A percentile compares a stretch with the other conserved stretches of the same genome.
Evolutionary conservation across 202 grass and related monocot species (phyloP).

Genomic region (Setaria viridis): DNA sequence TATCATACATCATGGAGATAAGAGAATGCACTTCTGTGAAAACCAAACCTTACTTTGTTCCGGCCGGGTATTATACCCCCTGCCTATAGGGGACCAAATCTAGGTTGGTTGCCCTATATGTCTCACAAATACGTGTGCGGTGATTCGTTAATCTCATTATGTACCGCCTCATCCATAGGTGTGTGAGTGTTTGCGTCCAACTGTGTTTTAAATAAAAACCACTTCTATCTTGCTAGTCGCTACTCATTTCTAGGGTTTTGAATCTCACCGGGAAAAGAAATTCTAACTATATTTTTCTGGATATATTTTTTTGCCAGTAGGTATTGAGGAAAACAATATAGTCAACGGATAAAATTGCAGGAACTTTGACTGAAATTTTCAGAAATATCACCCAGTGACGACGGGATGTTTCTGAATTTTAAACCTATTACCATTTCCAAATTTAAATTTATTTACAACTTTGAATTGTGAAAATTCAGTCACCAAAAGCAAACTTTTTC

Average conservation of each 20-base stretch:
- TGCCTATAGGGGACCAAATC: too few relatives aligned
- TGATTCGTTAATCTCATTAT: too few relatives aligned
- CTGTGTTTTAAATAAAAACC: not conserved
- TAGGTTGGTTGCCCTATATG: too few relatives aligned
- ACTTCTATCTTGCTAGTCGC: not conserved
- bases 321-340: not conserved
- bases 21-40: not conserved
- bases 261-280: not conserved
- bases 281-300: too few relatives aligned
- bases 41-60: not conserved
- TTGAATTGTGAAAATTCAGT: not conserved
- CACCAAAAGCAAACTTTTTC: not conserved
- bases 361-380: not conserved
- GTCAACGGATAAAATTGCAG: not conserved
- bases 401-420: not conserved
- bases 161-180: too few relatives aligned
- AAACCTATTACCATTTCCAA: not conserved
- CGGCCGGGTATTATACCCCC: not conserved
- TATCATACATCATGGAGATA: not conserved
- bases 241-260: not conserved
- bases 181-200: too few relatives aligned
- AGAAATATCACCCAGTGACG: not conserved
- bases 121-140: too few relatives aligned
- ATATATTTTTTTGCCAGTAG: not conserved
- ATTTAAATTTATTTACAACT: not conserved